These are phyloP conservation scores for Lasiodiplodia hormozganensis DNA, from an alignment of 2,329 filamentous ascomycete genomes.

Conservation along the genomic window DNA sequence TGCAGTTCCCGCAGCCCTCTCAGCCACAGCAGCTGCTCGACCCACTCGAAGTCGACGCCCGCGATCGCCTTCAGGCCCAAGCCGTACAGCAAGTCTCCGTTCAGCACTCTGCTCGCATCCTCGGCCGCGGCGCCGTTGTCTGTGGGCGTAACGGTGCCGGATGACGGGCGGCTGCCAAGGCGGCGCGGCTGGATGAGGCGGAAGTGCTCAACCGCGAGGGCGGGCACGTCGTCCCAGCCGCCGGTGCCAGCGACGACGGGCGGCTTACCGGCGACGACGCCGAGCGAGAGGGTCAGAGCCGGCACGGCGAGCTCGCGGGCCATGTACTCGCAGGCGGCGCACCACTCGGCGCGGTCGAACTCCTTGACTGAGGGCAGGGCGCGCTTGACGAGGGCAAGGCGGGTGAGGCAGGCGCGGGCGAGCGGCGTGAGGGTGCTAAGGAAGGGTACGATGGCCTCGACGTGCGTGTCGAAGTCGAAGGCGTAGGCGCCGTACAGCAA, in stretches of 20 bases:
- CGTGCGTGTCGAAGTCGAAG: slow-evolving; percentile 66
- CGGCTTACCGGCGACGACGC: slow-evolving; percentile 63
- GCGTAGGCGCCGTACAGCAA: slow-evolving; percentile 63
- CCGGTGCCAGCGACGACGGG: slow-evolving; percentile 31
- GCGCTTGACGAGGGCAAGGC: slow-evolving; percentile 63
- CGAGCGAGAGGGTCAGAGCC: slow-evolving; percentile 53
- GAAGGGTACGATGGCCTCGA: slow-evolving; percentile 68
- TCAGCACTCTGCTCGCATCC: slow-evolving; percentile 27
- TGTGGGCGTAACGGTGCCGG: slow-evolving; percentile 7
- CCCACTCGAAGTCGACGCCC: slow-evolving; percentile 60
- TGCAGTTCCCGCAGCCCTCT: slow-evolving; percentile 58
- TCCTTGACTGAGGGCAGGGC: slow-evolving; percentile 61
- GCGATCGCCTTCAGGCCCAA: slow-evolving; percentile 31
- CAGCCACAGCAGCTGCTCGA: slow-evolving; percentile 61
- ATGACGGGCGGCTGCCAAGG: slow-evolving; percentile 41
- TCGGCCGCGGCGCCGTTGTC: background rate
- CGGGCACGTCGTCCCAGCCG: slow-evolving; percentile 57
- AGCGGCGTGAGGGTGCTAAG: slow-evolving; percentile 62
- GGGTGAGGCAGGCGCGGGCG: slow-evolving; percentile 56
- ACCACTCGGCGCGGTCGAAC: slow-evolving; percentile 64
- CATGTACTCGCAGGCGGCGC: slow-evolving; percentile 59
- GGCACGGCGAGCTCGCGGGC: slow-evolving; percentile 44
- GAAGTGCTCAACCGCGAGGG: slow-evolving; percentile 34
- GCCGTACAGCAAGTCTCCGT: slow-evolving; percentile 51
- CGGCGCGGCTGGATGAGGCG: slow-evolving; percentile 33